Evolutionary conservation across 2,329 filamentous ascomycete genomes (phyloP), one percentile per base, ranked within the genome.

Genomic region (Phyllosticta citribraziliensis): DNA sequence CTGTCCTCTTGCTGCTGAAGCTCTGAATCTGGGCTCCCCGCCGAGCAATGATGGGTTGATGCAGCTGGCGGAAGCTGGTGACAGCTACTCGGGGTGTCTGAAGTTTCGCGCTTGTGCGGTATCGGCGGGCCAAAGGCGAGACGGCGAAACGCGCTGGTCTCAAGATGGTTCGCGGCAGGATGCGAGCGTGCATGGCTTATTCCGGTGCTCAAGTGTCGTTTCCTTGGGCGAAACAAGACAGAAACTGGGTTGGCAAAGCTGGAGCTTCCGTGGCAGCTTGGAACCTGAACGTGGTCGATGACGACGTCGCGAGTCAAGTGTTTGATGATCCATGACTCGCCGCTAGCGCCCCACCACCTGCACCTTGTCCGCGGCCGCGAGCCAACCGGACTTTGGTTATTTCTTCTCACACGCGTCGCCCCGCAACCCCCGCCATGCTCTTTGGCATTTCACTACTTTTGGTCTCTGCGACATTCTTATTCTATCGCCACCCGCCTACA

Each of bases 371-470:
- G 35, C 9, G 35, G 11, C 12, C 40, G 12, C n/a, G 6, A 17
- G 6, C 17, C 40, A n/a, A 47, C 14, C 14, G 14, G 40, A 8
- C 14, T n/a, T n/a, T 47, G 14, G n/a, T 19, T 47, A 47, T 47
- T 47, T n/a, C 14, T 8, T n/a, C 40, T 4, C 17, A 19, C 40
- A n/a, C 14, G 17, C 40, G 17, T n/a, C 25, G 3, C 33, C 9
- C 58, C 27, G 53, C 50, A 17, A 22, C 47, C 40, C 58, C 14
- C 60, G 55, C 30, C 56, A 75, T 75, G 73, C 67, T 75, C 58
- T 66, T 74, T 58, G 73, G 70, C 55, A 68, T 74, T 56, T 72
- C 73, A n/a, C 62, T 73, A 12, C 64, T 75, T 35, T 69, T 70
- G 40, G 67, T 74, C 55, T 74, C 73, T 62, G 67, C 74, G 52